Evolutionary conservation across 352 stramenopile genomes (phyloP).

Genomic region (Pythium dissimile): DNA sequence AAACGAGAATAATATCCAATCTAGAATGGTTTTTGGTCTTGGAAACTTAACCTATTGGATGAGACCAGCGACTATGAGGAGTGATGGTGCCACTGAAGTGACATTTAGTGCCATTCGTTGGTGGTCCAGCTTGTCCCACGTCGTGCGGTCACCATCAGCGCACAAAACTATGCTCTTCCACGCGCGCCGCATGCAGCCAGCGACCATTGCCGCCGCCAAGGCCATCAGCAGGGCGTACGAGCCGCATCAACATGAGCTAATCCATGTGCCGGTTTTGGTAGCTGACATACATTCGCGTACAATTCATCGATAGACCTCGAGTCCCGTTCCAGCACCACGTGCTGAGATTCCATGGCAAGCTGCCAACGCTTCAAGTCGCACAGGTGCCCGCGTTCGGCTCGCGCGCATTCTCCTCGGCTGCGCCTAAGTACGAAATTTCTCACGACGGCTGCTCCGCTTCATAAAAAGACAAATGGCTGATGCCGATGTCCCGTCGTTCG

Average conservation of each 20-base stretch:
- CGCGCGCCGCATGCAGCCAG: slow-evolving; percentile 62
- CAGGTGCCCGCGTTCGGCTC: slow-evolving; percentile 37
- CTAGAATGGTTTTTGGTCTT: too few relatives aligned
- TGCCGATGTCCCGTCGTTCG: too few relatives aligned
- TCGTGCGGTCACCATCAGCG: slow-evolving; percentile 3
- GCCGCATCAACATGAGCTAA: too few relatives aligned
- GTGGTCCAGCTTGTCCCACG: slow-evolving; percentile 8
- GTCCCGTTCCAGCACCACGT: slow-evolving; percentile 22
- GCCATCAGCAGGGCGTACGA: slow-evolving; percentile 17
- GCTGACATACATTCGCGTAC: too few relatives aligned
- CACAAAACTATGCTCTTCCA: slow-evolving; percentile 49
- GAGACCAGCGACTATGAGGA: not conserved
- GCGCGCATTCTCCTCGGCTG: slow-evolving; percentile 63
- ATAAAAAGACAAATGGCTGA: too few relatives aligned
- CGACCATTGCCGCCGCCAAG: slow-evolving; percentile 26
- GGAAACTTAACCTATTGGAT: slow-evolving; percentile 16
- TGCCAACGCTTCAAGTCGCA: slow-evolving; percentile 47
- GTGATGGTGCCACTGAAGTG: slow-evolving; percentile 23
- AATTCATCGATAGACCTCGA: too few relatives aligned
- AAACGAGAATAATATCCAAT: slow-evolving; percentile 17
- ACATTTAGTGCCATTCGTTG: slow-evolving; percentile 19
- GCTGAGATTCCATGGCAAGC: slow-evolving; percentile 41
- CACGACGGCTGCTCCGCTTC: too few relatives aligned
- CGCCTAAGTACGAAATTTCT: slow-evolving; percentile 32
- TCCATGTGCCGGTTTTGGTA: too few relatives aligned